phyloP scores from a whole-genome alignment of 352 stramenopile genomes.

The Phytophthora pluvialis region DNA sequence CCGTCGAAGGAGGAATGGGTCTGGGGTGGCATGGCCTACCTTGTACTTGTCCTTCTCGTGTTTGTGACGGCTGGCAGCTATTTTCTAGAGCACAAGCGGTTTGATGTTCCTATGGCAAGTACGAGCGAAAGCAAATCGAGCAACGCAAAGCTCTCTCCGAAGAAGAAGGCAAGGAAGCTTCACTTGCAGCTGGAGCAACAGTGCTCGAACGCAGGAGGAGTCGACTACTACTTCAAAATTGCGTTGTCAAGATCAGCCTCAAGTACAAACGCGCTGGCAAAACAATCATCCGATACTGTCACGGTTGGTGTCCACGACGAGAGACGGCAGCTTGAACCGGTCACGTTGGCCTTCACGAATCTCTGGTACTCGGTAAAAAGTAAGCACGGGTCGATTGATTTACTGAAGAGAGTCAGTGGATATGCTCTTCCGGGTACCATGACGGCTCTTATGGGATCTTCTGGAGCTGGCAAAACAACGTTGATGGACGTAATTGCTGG shows the following conservation, averaged over 20 bases:
- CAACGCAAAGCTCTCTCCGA: neutral
- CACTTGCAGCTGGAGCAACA: constrained; percentile 6
- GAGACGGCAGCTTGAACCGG: neutral
- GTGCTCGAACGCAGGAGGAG: neutral
- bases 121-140: neutral
- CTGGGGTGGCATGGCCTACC: constrained; percentile 1
- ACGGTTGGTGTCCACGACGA: neutral
- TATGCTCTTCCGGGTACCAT: constrained; percentile 28
- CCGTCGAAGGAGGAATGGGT: constrained; percentile 1
- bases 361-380: constrained; percentile 7
- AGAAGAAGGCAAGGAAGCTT: neutral
- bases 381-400: neutral
- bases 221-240: constrained; percentile 11
- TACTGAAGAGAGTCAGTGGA: constrained; percentile 8
- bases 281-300: neutral
- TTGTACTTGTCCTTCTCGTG: neutral
- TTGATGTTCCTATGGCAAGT: neutral
- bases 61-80: neutral
- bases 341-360: constrained; percentile 3
- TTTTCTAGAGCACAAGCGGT: neutral
- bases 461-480: constrained; percentile 17
- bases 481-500: constrained; percentile 39
- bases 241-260: neutral
- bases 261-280: neutral
- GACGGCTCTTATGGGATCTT: constrained; percentile 21